Conservation (phyloP, 805 yeast species). For the Cyberlindnera maclurae region DNA sequence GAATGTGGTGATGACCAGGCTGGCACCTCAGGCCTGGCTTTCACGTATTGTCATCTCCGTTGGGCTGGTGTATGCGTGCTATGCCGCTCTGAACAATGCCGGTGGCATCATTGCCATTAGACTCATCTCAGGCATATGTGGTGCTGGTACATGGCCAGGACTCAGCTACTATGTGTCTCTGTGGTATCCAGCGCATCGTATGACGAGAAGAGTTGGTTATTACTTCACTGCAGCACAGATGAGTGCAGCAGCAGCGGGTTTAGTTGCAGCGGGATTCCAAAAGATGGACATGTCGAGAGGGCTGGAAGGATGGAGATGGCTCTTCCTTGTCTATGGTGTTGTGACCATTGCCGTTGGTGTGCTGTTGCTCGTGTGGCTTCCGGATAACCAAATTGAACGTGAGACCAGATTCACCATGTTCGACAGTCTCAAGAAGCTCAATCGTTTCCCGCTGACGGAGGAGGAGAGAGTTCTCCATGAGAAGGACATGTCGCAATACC, state of each 20-base stretch:
- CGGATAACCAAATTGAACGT: constrained; percentile 38
- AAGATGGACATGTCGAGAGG: constrained; percentile 69
- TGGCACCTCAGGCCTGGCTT: constrained; percentile 83
- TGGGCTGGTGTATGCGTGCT: constrained; percentile 73
- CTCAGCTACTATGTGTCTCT: constrained; percentile 74
- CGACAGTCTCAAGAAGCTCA: constrained; percentile 15
- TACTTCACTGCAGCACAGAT: constrained; percentile 89
- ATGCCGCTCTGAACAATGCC: constrained; percentile 48
- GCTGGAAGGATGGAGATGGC: constrained; percentile 80
- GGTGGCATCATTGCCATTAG: constrained; percentile 65
- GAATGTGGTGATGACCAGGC: constrained; percentile 77
- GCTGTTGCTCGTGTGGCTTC: constrained; percentile 72
- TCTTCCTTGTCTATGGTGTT: constrained; percentile 70
- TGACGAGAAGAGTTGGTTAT: constrained; percentile 76
- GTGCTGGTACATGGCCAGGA: constrained; percentile 91
- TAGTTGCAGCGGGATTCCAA: constrained; percentile 84
- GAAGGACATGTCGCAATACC: constrained; percentile 50
- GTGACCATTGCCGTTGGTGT: constrained; percentile 61
- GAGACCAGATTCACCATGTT: constrained; percentile 6
- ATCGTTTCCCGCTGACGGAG: constrained; percentile 40
- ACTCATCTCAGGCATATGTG: constrained; percentile 66
- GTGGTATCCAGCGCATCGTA: constrained; percentile 78
- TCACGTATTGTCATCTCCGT: constrained; percentile 70
- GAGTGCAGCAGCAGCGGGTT: constrained; percentile 85
- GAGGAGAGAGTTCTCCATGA: constrained; percentile 51